A percentile compares a stretch with the other conserved stretches of the same genome.
These are phyloP conservation scores for Metschnikowia picachoensis DNA, from an alignment of 805 yeast species.

Conservation along the genomic window DNA sequence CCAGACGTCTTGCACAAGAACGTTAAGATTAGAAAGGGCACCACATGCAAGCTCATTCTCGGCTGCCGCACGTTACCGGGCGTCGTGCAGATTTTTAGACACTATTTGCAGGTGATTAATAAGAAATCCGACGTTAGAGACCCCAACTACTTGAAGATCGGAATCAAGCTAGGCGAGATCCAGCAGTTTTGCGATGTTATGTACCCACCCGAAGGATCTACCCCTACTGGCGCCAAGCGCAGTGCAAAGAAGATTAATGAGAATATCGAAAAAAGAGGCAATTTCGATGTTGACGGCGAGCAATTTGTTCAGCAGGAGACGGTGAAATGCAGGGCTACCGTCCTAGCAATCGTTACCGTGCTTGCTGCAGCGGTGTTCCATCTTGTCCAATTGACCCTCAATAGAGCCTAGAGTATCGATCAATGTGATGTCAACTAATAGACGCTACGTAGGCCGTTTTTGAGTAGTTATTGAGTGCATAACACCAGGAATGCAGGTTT, in stretches of 20 bases:
- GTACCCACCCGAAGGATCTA: slow-evolving; percentile 49
- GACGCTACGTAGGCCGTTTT: too few relatives aligned
- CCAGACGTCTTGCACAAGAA: slow-evolving; percentile 62
- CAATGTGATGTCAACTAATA: too few relatives aligned
- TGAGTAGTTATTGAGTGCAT: too few relatives aligned
- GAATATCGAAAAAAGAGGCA: slow-evolving; percentile 33
- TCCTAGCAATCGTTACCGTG: slow-evolving; percentile 7
- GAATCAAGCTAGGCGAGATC: slow-evolving; percentile 80
- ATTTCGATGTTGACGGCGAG: slow-evolving; percentile 34
- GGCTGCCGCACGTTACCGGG: slow-evolving; percentile 70
- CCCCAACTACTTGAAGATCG: slow-evolving; percentile 81
- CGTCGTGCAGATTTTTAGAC: slow-evolving; percentile 71
- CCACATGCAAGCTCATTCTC: slow-evolving; percentile 72
- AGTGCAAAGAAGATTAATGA: slow-evolving; percentile 37
- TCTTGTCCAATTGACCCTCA: neutral
- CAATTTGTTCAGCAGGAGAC: slow-evolving; percentile 20
- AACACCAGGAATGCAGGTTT: too few relatives aligned
- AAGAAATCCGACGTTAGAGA: slow-evolving; percentile 74
- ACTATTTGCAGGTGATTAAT: slow-evolving; percentile 72
- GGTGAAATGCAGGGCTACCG: slow-evolving; percentile 10
- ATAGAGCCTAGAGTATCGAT: neutral
- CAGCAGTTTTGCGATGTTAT: slow-evolving; percentile 82
- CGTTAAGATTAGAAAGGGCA: slow-evolving; percentile 88
- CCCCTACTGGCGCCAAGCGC: slow-evolving; percentile 50
- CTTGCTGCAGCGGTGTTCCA: slow-evolving; percentile 9